A percentile compares a stretch with the other conserved stretches of the same genome.
These are phyloP conservation scores for Microsporum ferrugineum DNA, from an alignment of 2,329 filamentous ascomycete genomes.

Conservation along the genomic window DNA sequence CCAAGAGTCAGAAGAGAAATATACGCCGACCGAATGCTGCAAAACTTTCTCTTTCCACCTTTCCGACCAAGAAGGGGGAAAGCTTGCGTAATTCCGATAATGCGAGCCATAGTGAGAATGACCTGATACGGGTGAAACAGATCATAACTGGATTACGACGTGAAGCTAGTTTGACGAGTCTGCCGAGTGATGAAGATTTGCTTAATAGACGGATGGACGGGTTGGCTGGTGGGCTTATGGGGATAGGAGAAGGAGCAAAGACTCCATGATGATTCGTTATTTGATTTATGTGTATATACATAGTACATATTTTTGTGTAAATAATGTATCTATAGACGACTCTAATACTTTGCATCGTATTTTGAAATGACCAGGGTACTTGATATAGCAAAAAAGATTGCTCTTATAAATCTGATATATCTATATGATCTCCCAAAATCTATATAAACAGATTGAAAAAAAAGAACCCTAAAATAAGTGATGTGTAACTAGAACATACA, in stretches of 20 bases:
- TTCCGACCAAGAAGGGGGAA: not conserved
- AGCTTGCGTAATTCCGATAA: not conserved
- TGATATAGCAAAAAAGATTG: not conserved
- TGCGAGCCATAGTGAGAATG: not conserved
- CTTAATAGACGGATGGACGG: constrained; percentile 46
- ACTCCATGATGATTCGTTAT: constrained; percentile 19
- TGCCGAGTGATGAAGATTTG: constrained; percentile 48
- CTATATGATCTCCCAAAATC: not conserved
- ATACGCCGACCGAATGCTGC: not conserved
- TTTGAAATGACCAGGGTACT: not conserved
- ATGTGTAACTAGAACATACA: not conserved
- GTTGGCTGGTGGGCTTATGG: constrained; percentile 42
- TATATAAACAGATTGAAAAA: not conserved
- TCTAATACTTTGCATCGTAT: not conserved
- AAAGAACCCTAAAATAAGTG: not conserved
- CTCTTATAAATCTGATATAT: not conserved
- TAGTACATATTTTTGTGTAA: not conserved
- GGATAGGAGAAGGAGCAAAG: constrained; percentile 28
- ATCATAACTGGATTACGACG: constrained; percentile 16
- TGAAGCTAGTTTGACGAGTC: constrained; percentile 40
- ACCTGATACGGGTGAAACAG: constrained; percentile 12
- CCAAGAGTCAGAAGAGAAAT: not conserved
- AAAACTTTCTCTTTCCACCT: constrained; percentile 1
- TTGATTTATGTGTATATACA: not conserved
- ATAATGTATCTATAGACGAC: not conserved